These are phyloP conservation scores for Gynochthodes officinalis DNA, from an alignment of 257 asterid genomes.

Conservation along the genomic window DNA sequence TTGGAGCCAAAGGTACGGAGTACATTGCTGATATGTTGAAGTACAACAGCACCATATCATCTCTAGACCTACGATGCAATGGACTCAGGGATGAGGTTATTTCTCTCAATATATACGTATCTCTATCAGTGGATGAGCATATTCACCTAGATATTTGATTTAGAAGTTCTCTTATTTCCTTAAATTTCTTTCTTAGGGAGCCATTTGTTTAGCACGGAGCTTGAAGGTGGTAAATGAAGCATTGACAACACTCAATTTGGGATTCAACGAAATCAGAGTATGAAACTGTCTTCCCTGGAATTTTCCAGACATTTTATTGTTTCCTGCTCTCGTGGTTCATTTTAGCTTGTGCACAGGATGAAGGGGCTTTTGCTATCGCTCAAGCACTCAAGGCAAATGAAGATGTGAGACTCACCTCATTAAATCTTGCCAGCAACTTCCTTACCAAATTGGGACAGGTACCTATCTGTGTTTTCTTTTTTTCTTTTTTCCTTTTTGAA, in stretches of 20 bases:
- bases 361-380: constrained; percentile 88
- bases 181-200: constrained; percentile 54
- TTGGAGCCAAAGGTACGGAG: constrained; percentile 82
- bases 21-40: constrained; percentile 84
- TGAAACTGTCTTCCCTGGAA: constrained; percentile 16
- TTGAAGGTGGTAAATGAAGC: constrained; percentile 88
- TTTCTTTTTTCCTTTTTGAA: not conserved
- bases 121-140: not conserved
- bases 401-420: constrained; percentile 73
- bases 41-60: constrained; percentile 75
- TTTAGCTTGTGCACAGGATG: constrained; percentile 50
- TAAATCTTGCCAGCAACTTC: constrained; percentile 84
- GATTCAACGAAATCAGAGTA: constrained; percentile 94
- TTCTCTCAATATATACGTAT: not conserved
- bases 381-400: constrained; percentile 94
- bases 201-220: constrained; percentile 82
- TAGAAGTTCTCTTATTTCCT: not conserved
- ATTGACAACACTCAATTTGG: constrained; percentile 76
- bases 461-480: not conserved
- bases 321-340: constrained; percentile 12
- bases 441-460: constrained; percentile 96
- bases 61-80: constrained; percentile 83
- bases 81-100: constrained; percentile 93
- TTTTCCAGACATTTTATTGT: not conserved
- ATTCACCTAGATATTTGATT: not conserved